These are phyloP conservation scores for Nannochloris sp. DNA, from an alignment of 139 green algal species.

Conservation along the genomic window DNA sequence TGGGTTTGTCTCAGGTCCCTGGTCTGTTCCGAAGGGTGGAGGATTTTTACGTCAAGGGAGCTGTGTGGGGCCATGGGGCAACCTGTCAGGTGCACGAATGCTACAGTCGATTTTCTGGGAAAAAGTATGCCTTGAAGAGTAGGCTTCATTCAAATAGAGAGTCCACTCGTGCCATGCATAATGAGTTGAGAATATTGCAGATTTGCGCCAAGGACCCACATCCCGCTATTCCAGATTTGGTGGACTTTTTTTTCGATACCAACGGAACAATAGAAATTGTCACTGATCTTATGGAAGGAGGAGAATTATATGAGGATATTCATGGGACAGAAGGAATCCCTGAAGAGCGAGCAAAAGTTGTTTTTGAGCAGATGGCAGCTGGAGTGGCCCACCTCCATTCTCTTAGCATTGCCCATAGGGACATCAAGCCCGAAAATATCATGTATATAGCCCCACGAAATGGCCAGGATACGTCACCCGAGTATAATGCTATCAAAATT, in stretches of 20 bases:
- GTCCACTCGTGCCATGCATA: constrained; percentile 24
- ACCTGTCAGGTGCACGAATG: constrained; percentile 22
- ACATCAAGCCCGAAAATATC: constrained; percentile 82
- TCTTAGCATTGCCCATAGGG: constrained; percentile 33
- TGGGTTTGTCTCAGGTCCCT: constrained; percentile 14
- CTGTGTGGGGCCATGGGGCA: constrained; percentile 21
- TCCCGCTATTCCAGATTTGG: constrained; percentile 21
- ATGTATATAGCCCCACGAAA: constrained; percentile 17
- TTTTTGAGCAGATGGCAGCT: constrained; percentile 16
- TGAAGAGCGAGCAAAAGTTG: constrained; percentile 13
- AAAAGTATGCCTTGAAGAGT: constrained; percentile 19
- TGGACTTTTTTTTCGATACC: constrained; percentile 25
- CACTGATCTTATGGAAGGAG: constrained; percentile 24
- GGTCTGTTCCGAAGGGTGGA: constrained; percentile 18
- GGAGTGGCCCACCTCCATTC: constrained; percentile 23
- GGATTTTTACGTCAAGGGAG: constrained; percentile 23
- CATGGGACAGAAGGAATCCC: constrained; percentile 1
- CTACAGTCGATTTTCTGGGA: constrained; percentile 6
- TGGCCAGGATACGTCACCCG: background rate
- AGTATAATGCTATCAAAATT: constrained; percentile 1
- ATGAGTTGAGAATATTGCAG: constrained; percentile 31
- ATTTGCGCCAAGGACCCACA: constrained; percentile 29
- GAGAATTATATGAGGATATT: constrained; percentile 28
- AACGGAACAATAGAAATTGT: constrained; percentile 21
- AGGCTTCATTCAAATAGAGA: background rate